Conservation (phyloP, 768 basidiomycete genomes). For the Auriscalpium orientale region DNA sequence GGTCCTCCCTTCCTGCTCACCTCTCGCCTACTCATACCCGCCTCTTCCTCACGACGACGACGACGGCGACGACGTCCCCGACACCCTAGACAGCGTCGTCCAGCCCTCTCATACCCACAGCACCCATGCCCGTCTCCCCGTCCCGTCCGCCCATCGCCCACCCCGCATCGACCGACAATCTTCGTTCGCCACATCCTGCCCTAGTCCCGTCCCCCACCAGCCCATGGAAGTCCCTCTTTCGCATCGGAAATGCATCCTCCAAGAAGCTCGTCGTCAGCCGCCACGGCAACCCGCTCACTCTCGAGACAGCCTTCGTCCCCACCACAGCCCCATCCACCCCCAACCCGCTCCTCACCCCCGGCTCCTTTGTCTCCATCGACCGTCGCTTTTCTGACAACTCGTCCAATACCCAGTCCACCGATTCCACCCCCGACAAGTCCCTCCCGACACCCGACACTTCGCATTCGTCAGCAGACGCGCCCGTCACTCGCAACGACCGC, state of each 20-base stretch:
- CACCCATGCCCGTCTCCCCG: neutral
- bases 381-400: slow-evolving; percentile 74
- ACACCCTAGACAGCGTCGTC: too few species aligned
- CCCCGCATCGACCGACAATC: slow-evolving; percentile 15
- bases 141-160: slow-evolving; percentile 6
- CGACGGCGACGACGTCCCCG: too few species aligned
- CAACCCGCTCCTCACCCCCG: slow-evolving; percentile 45
- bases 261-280: slow-evolving; percentile 40
- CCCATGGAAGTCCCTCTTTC: slow-evolving; percentile 71
- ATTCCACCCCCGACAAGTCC: slow-evolving; percentile 42
- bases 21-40: too few species aligned
- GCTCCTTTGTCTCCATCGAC: slow-evolving; percentile 45
- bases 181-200: slow-evolving; percentile 5
- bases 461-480: slow-evolving; percentile 17
- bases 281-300: slow-evolving; percentile 39
- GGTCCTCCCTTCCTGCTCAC: too few species aligned
- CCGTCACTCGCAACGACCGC: slow-evolving; percentile 10
- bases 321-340: slow-evolving; percentile 33
- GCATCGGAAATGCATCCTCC: slow-evolving; percentile 54
- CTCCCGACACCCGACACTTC: slow-evolving; percentile 9
- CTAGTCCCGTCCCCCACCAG: slow-evolving; percentile 16
- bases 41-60: too few species aligned
- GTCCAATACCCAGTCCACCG: slow-evolving; percentile 67
- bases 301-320: slow-evolving; percentile 41
- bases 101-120: neutral